Base-by-base conservation (phyloP, 768 basidiomycete genomes). In the Clathrus columnatus region DNA sequence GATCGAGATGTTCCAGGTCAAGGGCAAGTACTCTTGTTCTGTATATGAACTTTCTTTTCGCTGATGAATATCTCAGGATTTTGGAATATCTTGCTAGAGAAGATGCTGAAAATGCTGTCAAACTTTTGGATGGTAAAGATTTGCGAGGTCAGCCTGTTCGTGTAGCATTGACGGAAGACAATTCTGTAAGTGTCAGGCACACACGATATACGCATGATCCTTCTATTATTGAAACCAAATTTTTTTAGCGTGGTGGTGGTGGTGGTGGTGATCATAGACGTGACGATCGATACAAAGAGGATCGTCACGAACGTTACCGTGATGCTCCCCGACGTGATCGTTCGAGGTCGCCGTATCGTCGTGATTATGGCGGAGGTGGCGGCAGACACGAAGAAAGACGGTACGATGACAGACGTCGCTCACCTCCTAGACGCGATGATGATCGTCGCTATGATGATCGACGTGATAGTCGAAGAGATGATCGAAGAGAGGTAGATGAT, bases 91-190 rank as follows among this genome's bases (percentile, higher is more conserved):
- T 88, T 7, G 84, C 82, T 49, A 78, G 88, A 54, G 88, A 89
- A 5, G 95, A 98, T 62, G 92, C 92, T 45, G 93, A 97, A 41
- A 85, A 87, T 60, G 95, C 95, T n/a, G 81, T 93, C 62, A 87
- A 83, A 66, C 85, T 87, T 29, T 74, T 97, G 32, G 85, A 90
- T 62, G 85, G 85, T 59, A 87, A 82, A 61, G 93, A 96, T 61
- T 82, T 96, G 45, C 88, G 91, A 61, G 91, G 91, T 57, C 75
- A 84, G 51, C 76, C 79, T 48, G 88, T 92, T 52, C 82, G 84
- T 55, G 86, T 95, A 26, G 74, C 78, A 27, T 64, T 79, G 29
- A 81, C 85, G 48, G 82, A 84, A 32, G 75, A 74, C 14, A 10
- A 30, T 29, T 44, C 18, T 59, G 84, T 87, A 63, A 43, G 81